phyloP scores from a whole-genome alignment of 108 stramenopile genomes.

The Conticribra weissflogii region DNA sequence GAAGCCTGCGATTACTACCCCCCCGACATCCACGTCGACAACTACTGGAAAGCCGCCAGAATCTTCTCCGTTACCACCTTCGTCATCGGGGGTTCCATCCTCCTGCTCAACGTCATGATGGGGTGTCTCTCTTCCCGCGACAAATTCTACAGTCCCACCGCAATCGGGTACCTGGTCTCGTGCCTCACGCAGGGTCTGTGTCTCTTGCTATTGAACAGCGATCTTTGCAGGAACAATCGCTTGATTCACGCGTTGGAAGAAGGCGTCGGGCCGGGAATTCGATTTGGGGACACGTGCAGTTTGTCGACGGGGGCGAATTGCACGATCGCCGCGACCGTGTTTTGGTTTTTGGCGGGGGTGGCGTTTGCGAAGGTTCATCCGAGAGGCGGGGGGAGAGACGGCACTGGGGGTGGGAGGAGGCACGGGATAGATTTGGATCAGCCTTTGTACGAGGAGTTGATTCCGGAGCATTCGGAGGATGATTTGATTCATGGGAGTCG shows the following conservation, averaged over 20 bases:
- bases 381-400: not conserved
- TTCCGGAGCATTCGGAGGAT: not conserved
- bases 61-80: not conserved
- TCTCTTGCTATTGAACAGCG: conserved; percentile 21
- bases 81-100: not conserved
- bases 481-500: not conserved
- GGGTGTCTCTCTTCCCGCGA: not conserved
- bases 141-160: not conserved
- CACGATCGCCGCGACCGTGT: conserved; percentile 11
- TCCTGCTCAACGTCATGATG: not conserved
- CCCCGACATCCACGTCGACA: not conserved
- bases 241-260: conserved; percentile 2
- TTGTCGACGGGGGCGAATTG: conserved; percentile 11
- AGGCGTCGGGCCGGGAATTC: not conserved
- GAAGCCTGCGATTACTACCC: not conserved
- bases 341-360: conserved; percentile 13
- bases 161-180: not conserved
- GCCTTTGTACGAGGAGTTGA: not conserved
- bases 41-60: conserved; percentile 1
- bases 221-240: conserved; percentile 12
- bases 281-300: conserved; percentile 17
- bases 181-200: conserved; percentile 15
- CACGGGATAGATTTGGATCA: not conserved
- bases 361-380: not conserved
- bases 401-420: not conserved